A percentile compares a stretch with the other conserved stretches of the same genome.
phyloP scores from a whole-genome alignment of 1,139 yeast genomes.

The Protomyces pachydermus region DNA sequence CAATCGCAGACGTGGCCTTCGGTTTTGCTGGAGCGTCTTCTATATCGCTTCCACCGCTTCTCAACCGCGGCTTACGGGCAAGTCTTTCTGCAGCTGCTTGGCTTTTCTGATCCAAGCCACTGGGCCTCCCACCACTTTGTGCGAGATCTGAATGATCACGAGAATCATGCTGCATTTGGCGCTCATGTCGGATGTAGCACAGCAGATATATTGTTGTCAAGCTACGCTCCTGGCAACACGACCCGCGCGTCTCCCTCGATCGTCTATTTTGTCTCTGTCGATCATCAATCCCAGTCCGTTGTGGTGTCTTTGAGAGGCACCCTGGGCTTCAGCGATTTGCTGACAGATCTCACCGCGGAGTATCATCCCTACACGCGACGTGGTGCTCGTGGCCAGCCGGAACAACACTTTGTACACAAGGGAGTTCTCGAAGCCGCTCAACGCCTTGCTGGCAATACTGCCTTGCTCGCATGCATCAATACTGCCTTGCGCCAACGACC shows the following conservation, averaged over 20 bases:
- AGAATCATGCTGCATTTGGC: background rate
- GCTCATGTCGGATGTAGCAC: background rate
- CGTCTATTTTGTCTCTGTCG: background rate
- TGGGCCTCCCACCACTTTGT: background rate
- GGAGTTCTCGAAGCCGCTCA: background rate
- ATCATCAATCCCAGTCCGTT: background rate
- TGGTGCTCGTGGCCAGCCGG: background rate
- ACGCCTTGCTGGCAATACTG: background rate
- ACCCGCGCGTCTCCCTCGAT: background rate
- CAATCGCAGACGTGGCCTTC: background rate
- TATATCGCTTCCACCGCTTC: background rate
- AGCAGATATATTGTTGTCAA: background rate
- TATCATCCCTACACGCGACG: background rate
- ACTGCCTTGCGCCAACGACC: background rate
- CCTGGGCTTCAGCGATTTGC: background rate
- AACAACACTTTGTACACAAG: background rate
- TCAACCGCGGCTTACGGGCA: background rate
- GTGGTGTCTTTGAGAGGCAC: background rate
- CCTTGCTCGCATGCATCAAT: background rate
- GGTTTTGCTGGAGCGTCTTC: background rate
- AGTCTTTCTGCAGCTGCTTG: background rate
- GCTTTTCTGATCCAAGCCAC: background rate
- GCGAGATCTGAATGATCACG: background rate
- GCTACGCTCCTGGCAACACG: background rate
- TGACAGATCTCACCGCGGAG: background rate